Base-by-base conservation (phyloP, 768 basidiomycete genomes). In the Auriscalpium orientale region DNA sequence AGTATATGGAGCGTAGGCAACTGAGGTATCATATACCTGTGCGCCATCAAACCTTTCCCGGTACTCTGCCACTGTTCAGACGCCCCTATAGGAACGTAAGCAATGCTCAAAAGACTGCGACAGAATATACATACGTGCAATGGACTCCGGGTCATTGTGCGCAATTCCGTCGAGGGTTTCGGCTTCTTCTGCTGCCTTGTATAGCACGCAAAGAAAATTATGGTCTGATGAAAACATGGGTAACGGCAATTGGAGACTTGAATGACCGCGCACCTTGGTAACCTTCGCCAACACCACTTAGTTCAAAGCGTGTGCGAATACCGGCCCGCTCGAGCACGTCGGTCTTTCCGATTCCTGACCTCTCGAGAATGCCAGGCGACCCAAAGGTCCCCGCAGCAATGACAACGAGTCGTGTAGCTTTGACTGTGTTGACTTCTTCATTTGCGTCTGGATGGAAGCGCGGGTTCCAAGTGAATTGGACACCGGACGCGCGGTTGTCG, bases 331-430 rank as follows among this genome's bases (percentile, higher is more conserved):
- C 54, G 0, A 79, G 67, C 1, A 72, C 44, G 0, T 59, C 58
- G 40, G 56, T 58, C 6, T 65, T 57, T 2, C 77, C 77, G 16
- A 79, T 71, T 0, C 77, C 77, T 2, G 75, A 82, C 3, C 83
- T 71, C 61, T 84, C 79, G 8, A 86, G 73, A 18, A 85, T 73
- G 50, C 72, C 70, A 0, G 81, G 76, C 0, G 76, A 76, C 13
- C 75, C 74, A 22, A 77, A 68, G 0, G 74, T 52, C 1, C 76
- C 76, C 1, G 71, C 70, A 15, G 71, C 71, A 3, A 77, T 47
- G 0, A 77, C 66, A 8, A 77, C 71, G 8, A 77, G 59, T 35
- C 67, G 66, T 9, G 60, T 62, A 2, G 73, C 76, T 12, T 48
- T 65, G 4, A 66, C 73, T 0, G 50, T 59, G 13, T 51, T 43